A percentile compares a stretch with the other conserved stretches of the same genome.
Evolutionary conservation across 2,329 filamentous ascomycete species (phyloP).

Genomic region (Stachybotrys chartarum): DNA sequence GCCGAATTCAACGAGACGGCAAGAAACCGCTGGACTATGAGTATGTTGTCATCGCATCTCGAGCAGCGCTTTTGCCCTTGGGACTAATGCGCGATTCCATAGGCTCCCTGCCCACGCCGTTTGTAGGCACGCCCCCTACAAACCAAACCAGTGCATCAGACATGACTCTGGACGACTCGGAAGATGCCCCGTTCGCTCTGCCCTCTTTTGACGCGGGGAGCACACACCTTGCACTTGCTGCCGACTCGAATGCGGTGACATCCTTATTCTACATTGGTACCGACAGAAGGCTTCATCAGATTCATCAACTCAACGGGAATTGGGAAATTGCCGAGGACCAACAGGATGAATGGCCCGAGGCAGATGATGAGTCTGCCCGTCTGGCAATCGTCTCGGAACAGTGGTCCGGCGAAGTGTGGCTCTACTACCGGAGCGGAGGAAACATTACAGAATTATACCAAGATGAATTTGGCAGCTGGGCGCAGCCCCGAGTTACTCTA

Average conservation of each 20-base stretch:
- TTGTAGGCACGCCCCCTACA: neutral
- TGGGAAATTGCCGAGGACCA: neutral
- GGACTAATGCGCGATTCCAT: neutral
- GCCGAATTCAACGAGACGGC: neutral
- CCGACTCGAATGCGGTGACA: neutral
- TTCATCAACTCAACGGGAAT: neutral
- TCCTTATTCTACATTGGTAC: neutral
- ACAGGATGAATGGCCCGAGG: neutral
- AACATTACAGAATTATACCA: neutral
- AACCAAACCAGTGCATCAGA: neutral
- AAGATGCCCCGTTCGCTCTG: neutral
- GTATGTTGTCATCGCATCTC: neutral
- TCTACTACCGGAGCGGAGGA: neutral
- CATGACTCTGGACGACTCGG: neutral
- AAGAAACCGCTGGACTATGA: conserved; percentile 2
- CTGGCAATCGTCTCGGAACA: neutral
- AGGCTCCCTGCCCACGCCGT: neutral
- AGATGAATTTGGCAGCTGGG: neutral
- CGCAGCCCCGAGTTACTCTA: neutral
- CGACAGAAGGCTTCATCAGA: neutral
- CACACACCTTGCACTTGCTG: neutral
- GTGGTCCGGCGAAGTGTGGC: neutral
- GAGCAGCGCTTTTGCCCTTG: neutral
- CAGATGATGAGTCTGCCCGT: neutral
- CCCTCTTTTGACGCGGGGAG: neutral